phyloP scores from a whole-genome alignment of 345 rosid genomes.

The Heritiera littoralis region DNA sequence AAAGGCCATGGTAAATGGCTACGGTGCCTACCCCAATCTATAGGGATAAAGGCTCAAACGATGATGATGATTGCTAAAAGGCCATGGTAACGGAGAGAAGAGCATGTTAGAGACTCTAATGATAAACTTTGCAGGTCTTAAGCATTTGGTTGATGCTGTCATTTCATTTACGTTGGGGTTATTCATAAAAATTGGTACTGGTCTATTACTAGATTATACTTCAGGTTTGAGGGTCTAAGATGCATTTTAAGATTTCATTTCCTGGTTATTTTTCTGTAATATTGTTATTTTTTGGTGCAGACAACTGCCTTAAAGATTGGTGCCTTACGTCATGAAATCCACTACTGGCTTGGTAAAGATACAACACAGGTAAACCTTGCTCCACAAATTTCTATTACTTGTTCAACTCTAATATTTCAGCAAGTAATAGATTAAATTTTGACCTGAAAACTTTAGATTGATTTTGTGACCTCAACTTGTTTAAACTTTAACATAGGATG shows the following conservation, averaged over 20 bases:
- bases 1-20: not conserved
- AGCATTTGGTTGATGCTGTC: not conserved
- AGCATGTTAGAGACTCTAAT: not conserved
- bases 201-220: not conserved
- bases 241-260: constrained; percentile 7
- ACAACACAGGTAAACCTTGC: constrained; percentile 61
- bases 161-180: constrained; percentile 2
- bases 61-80: not conserved
- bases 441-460: constrained; percentile 5
- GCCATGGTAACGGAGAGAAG: not conserved
- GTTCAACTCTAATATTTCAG: constrained; percentile 4
- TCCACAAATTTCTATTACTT: not conserved
- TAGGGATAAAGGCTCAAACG: no score
- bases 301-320: constrained; percentile 78
- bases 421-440: constrained; percentile 5
- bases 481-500: constrained; percentile 58
- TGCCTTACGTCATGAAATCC: constrained; percentile 80
- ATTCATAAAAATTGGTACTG: not conserved
- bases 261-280: constrained; percentile 1
- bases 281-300: constrained; percentile 33
- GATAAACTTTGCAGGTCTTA: not conserved
- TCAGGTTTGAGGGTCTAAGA: not conserved
- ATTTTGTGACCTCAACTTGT: constrained; percentile 28
- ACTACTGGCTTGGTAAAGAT: constrained; percentile 93
- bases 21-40: no score